phyloP scores from a whole-genome alignment of 768 basidiomycete species.

The Lactifluus pinguis region DNA sequence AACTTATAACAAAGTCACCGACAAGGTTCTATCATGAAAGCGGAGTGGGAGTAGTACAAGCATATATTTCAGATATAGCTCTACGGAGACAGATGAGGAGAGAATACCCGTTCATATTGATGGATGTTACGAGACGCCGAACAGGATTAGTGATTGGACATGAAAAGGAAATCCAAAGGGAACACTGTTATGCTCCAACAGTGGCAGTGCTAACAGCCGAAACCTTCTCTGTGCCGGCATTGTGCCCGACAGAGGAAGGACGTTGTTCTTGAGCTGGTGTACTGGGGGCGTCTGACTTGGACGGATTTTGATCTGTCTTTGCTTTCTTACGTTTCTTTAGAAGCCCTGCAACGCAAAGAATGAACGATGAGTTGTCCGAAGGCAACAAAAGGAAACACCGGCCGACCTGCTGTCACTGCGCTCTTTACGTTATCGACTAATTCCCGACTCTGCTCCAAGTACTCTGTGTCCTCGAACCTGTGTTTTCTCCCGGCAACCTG shows the following conservation, averaged over 20 bases:
- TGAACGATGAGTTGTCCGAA: constrained; percentile 14
- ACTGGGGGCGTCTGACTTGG: background rate
- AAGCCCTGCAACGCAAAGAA: constrained; percentile 37
- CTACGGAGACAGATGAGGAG: background rate
- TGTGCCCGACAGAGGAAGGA: background rate
- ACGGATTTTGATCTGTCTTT: constrained; percentile 29
- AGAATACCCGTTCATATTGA: background rate
- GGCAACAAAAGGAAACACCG: constrained; percentile 13
- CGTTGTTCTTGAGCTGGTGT: background rate
- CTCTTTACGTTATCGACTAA: constrained; percentile 87
- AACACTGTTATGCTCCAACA: background rate
- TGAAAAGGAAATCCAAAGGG: background rate
- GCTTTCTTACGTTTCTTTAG: constrained; percentile 72
- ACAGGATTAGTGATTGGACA: too few relatives aligned
- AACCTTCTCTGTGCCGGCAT: background rate
- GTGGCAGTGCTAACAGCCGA: background rate
- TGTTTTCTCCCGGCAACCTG: constrained; percentile 69
- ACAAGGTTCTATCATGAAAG: background rate
- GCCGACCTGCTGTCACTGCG: constrained; percentile 76
- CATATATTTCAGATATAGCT: background rate
- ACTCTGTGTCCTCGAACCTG: constrained; percentile 87
- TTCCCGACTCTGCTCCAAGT: constrained; percentile 83
- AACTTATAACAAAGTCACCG: background rate
- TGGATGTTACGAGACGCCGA: background rate
- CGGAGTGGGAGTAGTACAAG: background rate